A percentile compares a stretch with the other conserved stretches of the same genome.
phyloP scores from a whole-genome alignment of 768 basidiomycete genomes.

The Phallus indusiatus region DNA sequence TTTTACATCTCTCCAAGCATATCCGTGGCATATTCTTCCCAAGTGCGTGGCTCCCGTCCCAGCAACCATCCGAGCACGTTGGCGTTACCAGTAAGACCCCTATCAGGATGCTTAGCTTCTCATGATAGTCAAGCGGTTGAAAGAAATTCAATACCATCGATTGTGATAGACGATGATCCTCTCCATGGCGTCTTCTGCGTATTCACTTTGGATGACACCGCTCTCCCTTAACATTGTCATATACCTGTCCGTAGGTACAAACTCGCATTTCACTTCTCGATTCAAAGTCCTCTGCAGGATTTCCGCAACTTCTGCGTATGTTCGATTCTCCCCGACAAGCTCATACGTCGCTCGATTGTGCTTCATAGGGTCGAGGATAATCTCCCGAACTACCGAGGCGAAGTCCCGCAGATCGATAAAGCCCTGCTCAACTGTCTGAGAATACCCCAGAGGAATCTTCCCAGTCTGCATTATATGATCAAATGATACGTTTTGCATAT shows the following conservation, averaged over 20 bases:
- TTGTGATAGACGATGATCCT: conserved; percentile 27
- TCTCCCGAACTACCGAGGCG: conserved; percentile 18
- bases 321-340: conserved; percentile 23
- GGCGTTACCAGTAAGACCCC: conserved; percentile 2
- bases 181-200: conserved; percentile 18
- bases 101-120: neutral
- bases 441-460: conserved; percentile 17
- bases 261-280: conserved; percentile 15
- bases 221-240: conserved; percentile 7
- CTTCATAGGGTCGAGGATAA: conserved; percentile 19
- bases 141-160: conserved; percentile 15
- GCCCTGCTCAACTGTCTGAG: conserved; percentile 21
- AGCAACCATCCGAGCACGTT: conserved; percentile 6
- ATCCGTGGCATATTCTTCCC: neutral
- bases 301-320: conserved; percentile 20
- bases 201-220: conserved; percentile 12
- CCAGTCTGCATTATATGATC: conserved; percentile 14
- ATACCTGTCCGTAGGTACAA: conserved; percentile 12
- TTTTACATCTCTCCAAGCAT: neutral
- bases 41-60: neutral
- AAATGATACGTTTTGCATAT: conserved; percentile 24
- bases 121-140: too few species aligned
- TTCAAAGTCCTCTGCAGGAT: conserved; percentile 12
- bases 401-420: conserved; percentile 26
- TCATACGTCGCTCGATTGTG: conserved; percentile 28